Evolutionary conservation across 768 basidiomycete species (phyloP), one percentile per base, ranked within the genome.

Genomic region (Saitozyma sp.): DNA sequence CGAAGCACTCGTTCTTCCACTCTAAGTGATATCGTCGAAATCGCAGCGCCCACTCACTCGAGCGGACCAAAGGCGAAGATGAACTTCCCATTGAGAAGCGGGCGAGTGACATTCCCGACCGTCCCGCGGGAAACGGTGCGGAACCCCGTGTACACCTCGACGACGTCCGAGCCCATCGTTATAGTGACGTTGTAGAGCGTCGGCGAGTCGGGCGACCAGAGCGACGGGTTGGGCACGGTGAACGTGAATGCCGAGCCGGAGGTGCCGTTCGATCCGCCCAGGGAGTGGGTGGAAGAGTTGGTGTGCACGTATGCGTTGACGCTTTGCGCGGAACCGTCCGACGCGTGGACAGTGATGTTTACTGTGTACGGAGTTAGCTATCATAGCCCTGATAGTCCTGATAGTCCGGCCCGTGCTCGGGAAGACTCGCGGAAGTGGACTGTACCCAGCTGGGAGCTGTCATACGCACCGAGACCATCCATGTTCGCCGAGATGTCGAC

Each of bases 41-140:
- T 29, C 29, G 29, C 5, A 2, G 29, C 29, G 29, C 29, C 29
- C 2, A 64, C 63, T 61, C 54, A 68, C 67, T 68, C 67, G 11
- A 68, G 64, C 8, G 67, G 43, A 19, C 67, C 67, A 43, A 68
- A 68, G 20, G 58, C 37, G 40, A 68, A 65, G 20, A 63, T 48
- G 29, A 63, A 59, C 11, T 68, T 60, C 11, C 64, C 64, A 57
- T 68, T 68, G 38, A 68, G 48, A 45, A 65, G 42, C 6, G 63
- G 67, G 20, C 67, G 52, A 8, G 51, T 60, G 9, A 65, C 58
- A 17, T 58, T 58, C 7, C 58, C 48, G 8, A 68, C 67, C 19
- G 48, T 55, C 11, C 61, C 60, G 49, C 50, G 62, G 39, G 40
- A 49, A 7, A 68, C 55, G 29, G 41, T 62, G 14, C 67, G 45